Base-by-base conservation (phyloP, 1,139 yeast genomes). In the Blastobotrys capitulatus region DNA sequence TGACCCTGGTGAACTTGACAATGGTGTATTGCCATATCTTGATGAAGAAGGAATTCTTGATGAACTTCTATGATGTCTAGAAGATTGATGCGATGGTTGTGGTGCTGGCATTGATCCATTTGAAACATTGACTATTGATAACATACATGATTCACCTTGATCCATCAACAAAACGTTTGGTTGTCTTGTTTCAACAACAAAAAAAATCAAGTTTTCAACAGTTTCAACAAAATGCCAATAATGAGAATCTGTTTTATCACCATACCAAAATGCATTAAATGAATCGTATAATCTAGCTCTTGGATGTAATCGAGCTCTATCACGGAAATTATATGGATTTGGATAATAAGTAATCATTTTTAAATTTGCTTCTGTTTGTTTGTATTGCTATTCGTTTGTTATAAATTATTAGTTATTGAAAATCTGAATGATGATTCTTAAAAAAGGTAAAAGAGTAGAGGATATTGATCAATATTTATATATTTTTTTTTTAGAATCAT, bases 281-380 rank as follows among this genome's bases (percentile, higher is more conserved):
- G 26, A n/a, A 15, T 39, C 32, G 20, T 15, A n/a, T 39, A 39
- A 16, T 2, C 34, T 39, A 6, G 42, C 32, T 18, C 32, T 6
- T 7, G 19, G 16, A n/a, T 39, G 42, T 9, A 39, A 19, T 19
- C 16, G 16, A 18, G 16, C 18, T 39, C n/a, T 31, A 2, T 39
- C 32, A 16, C 9, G 16, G 10, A 39, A 31, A n/a, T 26, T 18
- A 13, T 13, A 39, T 25, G 42, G 42, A 13, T 39, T 39, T 2
- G 42, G 42, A 32, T 26, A 39, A 19, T 39, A 39, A 9, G 40
- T 39, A 12, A 34, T 42, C 34, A 42, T 27, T 42, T 2, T n/a
- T 39, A 22, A 7, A 22, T n/a, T n/a, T n/a, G n/a, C n/a, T n/a
- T n/a, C n/a, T 18, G 6, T 38, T 15, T 16, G 27, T 19, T 31